Evolutionary conservation across 2,329 filamentous ascomycete genomes (phyloP), one percentile per base, ranked within the genome.

Genomic region (Calonectria pteridis): DNA sequence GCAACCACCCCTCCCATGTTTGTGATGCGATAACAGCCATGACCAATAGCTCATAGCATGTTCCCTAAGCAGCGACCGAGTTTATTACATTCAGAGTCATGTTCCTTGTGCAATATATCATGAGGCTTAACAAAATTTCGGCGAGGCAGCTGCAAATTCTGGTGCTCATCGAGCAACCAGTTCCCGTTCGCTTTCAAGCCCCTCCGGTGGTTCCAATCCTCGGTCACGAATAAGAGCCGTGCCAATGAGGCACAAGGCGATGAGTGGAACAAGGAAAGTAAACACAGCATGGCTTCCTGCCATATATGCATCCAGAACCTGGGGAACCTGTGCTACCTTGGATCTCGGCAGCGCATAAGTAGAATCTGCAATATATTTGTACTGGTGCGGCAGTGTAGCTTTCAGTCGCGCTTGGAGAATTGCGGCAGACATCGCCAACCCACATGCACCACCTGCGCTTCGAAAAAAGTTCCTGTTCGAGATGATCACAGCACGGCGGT

Each of bases 391-490:
- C 23, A 84, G 75, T 3, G 77, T 76, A 0, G 74, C 73, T 28
- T 79, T 73, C 18, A 84, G 71, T 3, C 79, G 75, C 2, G 81
- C 82, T 63, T 84, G 84, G 13, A 85, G 76, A 2, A 92, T 83
- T 3, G 89, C 89, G 1, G 89, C 90, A 0, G 88, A 90, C 11
- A 92, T 83, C 0, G 90, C 90, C 0, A 93, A 86, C 0, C 91
- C 91, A 18, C 88, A 85, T 86, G 29, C 91, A 16, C 77, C 91
- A 13, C 92, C 91, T 4, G 91, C 83, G 59, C 88, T 89, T 10
- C 92, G 88, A 73, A 92, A 86, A 79, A 93, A 93, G 76, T 93
- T 93, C 1, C 91, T 86, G 66, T 89, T 88, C 3, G 89, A 90
- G 43, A 92, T 93, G 26, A 92, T 88, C 1, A 93, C 89, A 0